A percentile compares a stretch with the other conserved stretches of the same genome.
These are phyloP conservation scores for Cucurbitaria berberidis DNA, from an alignment of 2,329 filamentous ascomycete genomes.

Conservation along the genomic window DNA sequence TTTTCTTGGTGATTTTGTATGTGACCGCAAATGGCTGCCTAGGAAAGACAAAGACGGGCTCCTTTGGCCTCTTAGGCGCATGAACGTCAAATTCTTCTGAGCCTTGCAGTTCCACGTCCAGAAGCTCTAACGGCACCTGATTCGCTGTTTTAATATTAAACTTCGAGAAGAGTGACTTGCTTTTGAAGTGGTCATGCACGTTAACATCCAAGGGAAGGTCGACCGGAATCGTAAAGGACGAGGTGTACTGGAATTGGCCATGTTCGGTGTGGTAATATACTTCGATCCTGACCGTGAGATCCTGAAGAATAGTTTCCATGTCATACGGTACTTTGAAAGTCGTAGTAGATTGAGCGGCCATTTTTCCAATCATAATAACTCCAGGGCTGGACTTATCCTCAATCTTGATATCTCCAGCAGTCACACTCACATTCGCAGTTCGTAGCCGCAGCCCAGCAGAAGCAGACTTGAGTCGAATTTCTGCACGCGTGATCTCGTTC, in stretches of 20 bases:
- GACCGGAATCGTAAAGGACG: slow-evolving; percentile 69
- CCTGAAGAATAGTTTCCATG: slow-evolving; percentile 75
- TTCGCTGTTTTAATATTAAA: slow-evolving; percentile 89
- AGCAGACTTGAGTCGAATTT: slow-evolving; percentile 62
- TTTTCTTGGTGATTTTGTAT: slow-evolving; percentile 74
- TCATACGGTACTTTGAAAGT: slow-evolving; percentile 80
- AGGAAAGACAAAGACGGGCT: slow-evolving; percentile 70
- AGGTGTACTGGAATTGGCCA: slow-evolving; percentile 69
- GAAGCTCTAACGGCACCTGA: slow-evolving; percentile 74
- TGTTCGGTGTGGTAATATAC: slow-evolving; percentile 72
- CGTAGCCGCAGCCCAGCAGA: slow-evolving; percentile 66
- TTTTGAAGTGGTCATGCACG: slow-evolving; percentile 94
- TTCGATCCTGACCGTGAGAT: slow-evolving; percentile 77
- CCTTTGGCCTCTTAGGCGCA: slow-evolving; percentile 56
- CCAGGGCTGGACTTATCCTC: slow-evolving; percentile 53
- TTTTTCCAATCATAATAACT: slow-evolving; percentile 52
- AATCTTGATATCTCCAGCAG: slow-evolving; percentile 52
- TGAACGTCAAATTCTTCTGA: slow-evolving; percentile 73
- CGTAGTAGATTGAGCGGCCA: slow-evolving; percentile 56
- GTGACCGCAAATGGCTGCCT: slow-evolving; percentile 81
- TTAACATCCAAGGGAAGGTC: slow-evolving; percentile 89
- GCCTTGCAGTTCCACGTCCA: slow-evolving; percentile 71
- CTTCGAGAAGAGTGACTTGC: slow-evolving; percentile 78
- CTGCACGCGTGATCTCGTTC: slow-evolving; percentile 65
- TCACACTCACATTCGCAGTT: slow-evolving; percentile 56